Conservation (phyloP, 1,139 yeast species). For the Lodderomyces pseudojiufengensis region DNA sequence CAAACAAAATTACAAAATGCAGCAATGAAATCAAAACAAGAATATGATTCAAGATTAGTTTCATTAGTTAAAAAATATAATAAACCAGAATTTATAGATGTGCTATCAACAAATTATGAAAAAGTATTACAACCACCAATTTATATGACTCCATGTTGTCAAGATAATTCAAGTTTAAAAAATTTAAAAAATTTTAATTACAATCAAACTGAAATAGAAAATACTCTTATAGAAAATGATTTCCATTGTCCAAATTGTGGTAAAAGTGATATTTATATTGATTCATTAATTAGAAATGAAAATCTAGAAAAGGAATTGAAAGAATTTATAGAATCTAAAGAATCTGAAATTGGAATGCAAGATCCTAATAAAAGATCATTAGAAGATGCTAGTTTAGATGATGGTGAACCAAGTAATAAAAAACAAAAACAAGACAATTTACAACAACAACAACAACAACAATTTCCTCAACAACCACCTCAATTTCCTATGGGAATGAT, state of each 20-base stretch:
- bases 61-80: constrained; percentile 39
- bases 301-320: constrained; percentile 54
- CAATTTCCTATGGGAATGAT: constrained; percentile 15
- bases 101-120: constrained; percentile 59
- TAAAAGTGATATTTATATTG: constrained; percentile 69
- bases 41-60: constrained; percentile 35
- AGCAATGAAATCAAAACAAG: constrained; percentile 45
- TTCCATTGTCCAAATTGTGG: constrained; percentile 89
- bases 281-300: constrained; percentile 60
- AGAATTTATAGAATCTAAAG: constrained; percentile 47
- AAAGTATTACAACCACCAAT: constrained; percentile 63
- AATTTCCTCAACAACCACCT: too few species aligned
- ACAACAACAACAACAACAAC: constrained; percentile 16
- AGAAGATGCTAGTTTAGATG: constrained; percentile 22
- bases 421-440: constrained; percentile 20
- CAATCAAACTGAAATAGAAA: constrained; percentile 54
- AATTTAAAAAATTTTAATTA: constrained; percentile 39
- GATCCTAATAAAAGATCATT: constrained; percentile 29
- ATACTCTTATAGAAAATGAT: constrained; percentile 71
- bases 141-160: constrained; percentile 86
- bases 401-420: constrained; percentile 25
- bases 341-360: constrained; percentile 36
- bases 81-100: constrained; percentile 48
- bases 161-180: constrained; percentile 52
- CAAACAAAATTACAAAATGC: constrained; percentile 64